A percentile compares a stretch with the other conserved stretches of the same genome.
Evolutionary conservation across 768 basidiomycete species (phyloP).

Genomic region (Amyloporia xantha): DNA sequence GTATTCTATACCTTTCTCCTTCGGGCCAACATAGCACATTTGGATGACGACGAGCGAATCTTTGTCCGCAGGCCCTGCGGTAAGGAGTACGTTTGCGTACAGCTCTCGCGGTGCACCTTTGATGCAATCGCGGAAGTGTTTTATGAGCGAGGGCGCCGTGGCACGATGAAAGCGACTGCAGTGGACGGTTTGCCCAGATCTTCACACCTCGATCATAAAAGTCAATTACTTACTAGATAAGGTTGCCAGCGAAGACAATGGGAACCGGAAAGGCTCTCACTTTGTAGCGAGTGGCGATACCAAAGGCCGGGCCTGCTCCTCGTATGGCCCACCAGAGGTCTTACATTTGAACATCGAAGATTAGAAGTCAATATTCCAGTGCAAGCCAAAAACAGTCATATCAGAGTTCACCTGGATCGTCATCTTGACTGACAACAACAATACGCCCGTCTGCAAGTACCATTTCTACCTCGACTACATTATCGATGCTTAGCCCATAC

Average conservation of each 20-base stretch:
- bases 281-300: conserved; percentile 85
- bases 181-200: not conserved
- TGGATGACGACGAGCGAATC: conserved; percentile 88
- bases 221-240: conserved; percentile 67
- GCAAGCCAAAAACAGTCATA: conserved; percentile 4
- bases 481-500: conserved; percentile 84
- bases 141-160: conserved; percentile 84
- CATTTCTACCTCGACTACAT: conserved; percentile 86
- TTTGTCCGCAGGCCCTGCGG: conserved; percentile 79
- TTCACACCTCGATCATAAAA: conserved; percentile 3
- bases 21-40: conserved; percentile 81
- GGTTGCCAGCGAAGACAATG: conserved; percentile 86
- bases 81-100: conserved; percentile 86
- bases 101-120: conserved; percentile 83
- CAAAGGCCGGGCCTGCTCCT: conserved; percentile 77
- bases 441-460: conserved; percentile 89
- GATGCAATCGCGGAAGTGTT: conserved; percentile 90
- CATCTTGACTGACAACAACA: conserved; percentile 65
- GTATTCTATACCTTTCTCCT: conserved; percentile 67
- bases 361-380: not conserved
- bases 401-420: conserved; percentile 61
- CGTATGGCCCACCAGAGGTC: conserved; percentile 87
- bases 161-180: conserved; percentile 76
- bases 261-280: conserved; percentile 86
- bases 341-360: conserved; percentile 20